Evolutionary conservation across 2,329 filamentous ascomycete species (phyloP), one percentile per base, ranked within the genome.

Genomic region (Camillea tinctor): DNA sequence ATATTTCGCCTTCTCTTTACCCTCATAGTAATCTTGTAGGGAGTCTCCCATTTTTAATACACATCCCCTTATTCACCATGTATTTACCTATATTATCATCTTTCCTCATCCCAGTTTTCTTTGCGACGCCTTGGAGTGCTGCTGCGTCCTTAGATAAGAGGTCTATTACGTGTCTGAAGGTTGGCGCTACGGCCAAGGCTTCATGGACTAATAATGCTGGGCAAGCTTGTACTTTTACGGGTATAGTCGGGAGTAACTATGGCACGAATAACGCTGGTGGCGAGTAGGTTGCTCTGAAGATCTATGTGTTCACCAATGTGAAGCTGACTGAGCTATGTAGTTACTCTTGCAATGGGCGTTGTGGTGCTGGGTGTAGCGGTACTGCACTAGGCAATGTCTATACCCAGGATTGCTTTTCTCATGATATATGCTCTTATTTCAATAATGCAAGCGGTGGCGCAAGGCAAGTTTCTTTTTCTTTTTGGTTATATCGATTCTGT

Each of bases 381-480:
- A 53, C 69, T 4, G 72, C 78, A 1, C 1, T 82, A 7, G 80
- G 80, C 2, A 80, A 81, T 36, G 78, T 71, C 3, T 82, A 82
- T 59, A 81, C 80, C 0, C 80, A 81, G 61, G 78, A 82, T 54
- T 82, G 80, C 65, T 82, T 79, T 63, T 77, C 76, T 0, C 80
- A 82, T 57, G 80, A 82, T 54, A 76, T 82, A 13, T 83, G 80
- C 67, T 81, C 79, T 3, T 82, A 79, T 63, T 82, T 82, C 60
- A 76, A 82, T 26, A 77, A 77, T 55, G 79, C 80, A 1, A 76
- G 71, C n/a, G 78, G 78, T 7, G 80, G 80, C 2, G 70, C 77
- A 0, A 79, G 74, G 80, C 80, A 66, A 61, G 68, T 56, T 55
- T 30, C 4, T 20, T 3, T n/a, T 56, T 15, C n/a, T n/a, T n/a